Base-by-base conservation (phyloP, 2,329 filamentous ascomycete species). In the Colletotrichum destructivum region DNA sequence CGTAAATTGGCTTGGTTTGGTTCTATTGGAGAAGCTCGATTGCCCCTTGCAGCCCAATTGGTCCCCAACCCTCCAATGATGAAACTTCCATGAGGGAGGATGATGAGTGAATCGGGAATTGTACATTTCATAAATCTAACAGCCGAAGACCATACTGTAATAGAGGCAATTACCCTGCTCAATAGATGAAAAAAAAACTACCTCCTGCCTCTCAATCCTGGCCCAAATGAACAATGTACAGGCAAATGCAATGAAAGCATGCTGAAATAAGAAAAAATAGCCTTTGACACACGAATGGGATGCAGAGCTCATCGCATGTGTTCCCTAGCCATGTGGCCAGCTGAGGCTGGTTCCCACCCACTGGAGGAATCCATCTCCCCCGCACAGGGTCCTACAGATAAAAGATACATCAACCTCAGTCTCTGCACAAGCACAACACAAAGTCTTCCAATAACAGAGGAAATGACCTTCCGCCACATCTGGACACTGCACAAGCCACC, bases 221-320 rank as follows among this genome's bases (percentile, higher is more conserved):
- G 47, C 46, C 38, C 12, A 26, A 26, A 18, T 9, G 9, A 11
- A 40, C n/a, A 18, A 35, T 26, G 9, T 7, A 31, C 44, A 16
- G 8, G 26, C 15, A 16, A 12, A 21, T 9, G 46, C 26, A 11
- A 69, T 9, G 55, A 69, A 64, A 44, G 44, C 42, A 69, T 54
- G 1, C 35, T 38, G 35, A 38, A 38, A 38, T 38, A 38, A 38
- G 35, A 38, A 26, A 42, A 47, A 62, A 42, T 38, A 63, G 18
- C 42, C 40, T 16, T 44, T 52, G 52, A 65, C 54, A 63, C 69
- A 71, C 69, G 44, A 69, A 71, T 69, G 46, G 60, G 65, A 38
- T 49, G 65, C 47, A 35, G 54, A 69, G 69, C 54, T 71, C 52
- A 54, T 69, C 40, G 26, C 69, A 69, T 63, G 65, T 71, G 56